Conservation (phyloP, 345 rosid genomes). For the Adansonia digitata region DNA sequence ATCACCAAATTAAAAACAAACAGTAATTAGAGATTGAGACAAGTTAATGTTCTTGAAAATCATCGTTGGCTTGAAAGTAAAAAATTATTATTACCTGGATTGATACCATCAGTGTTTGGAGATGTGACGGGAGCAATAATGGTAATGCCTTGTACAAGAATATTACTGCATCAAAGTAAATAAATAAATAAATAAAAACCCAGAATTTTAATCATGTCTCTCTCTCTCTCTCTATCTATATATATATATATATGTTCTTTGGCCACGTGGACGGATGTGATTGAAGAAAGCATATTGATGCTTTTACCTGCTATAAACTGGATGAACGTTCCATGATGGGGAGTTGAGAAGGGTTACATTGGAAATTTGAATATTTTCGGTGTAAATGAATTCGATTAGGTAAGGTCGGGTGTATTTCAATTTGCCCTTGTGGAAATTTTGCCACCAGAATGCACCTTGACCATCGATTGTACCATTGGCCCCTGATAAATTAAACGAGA, state of each 20-base stretch:
- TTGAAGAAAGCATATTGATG: neutral
- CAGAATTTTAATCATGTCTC: neutral
- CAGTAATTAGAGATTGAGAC: neutral
- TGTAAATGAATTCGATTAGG: conserved; percentile 71
- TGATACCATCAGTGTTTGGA: conserved; percentile 92
- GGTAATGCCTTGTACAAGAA: conserved; percentile 70
- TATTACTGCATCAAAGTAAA: conserved; percentile 41
- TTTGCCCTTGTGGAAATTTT: conserved; percentile 63
- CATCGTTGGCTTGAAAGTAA: neutral
- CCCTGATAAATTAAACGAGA: conserved; percentile 29
- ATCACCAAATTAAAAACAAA: conserved; percentile 3
- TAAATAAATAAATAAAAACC: neutral
- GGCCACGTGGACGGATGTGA: conserved; percentile 9
- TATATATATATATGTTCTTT: neutral
- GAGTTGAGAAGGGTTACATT: conserved; percentile 76
- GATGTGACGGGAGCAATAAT: conserved; percentile 81
- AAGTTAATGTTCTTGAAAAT: neutral
- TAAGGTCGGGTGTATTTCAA: conserved; percentile 88
- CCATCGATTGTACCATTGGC: conserved; percentile 84
- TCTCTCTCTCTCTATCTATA: neutral
- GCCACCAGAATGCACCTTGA: conserved; percentile 96
- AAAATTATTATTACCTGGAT: conserved; percentile 51
- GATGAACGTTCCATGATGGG: conserved; percentile 93
- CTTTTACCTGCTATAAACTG: conserved; percentile 74
- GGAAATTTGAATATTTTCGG: conserved; percentile 67